phyloP scores from a whole-genome alignment of 2,329 filamentous ascomycete species.

The Trichoderma koningiopsis region DNA sequence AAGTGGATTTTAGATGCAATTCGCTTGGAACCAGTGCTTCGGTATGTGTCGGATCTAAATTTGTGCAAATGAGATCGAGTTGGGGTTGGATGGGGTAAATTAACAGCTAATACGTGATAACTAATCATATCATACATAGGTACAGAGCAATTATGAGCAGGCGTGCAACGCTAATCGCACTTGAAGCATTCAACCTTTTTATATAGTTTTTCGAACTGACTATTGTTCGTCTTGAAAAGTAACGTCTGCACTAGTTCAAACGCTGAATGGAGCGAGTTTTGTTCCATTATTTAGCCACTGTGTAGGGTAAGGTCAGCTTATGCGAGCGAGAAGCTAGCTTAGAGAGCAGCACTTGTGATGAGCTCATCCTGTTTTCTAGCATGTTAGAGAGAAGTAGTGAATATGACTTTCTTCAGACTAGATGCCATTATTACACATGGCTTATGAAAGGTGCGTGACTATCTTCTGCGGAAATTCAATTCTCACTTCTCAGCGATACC shows the following conservation, averaged over 20 bases:
- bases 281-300: neutral
- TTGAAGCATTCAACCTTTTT: neutral
- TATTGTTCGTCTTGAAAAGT: neutral
- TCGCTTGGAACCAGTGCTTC: too few relatives aligned
- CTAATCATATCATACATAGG: too few relatives aligned
- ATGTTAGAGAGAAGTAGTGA: neutral
- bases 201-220: neutral
- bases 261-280: neutral
- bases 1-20: too few relatives aligned
- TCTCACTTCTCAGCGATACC: neutral
- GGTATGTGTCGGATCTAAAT: neutral
- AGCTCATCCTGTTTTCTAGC: neutral
- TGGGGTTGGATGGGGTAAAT: neutral
- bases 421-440: neutral
- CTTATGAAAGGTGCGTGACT: neutral
- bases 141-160: neutral
- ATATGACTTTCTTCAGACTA: neutral
- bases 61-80: neutral
- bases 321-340: neutral
- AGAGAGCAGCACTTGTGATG: neutral
- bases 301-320: neutral
- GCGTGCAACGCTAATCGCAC: neutral
- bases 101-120: neutral
- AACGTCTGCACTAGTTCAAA: neutral
- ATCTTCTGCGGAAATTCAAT: neutral